These are phyloP conservation scores for Rhodofomes roseus DNA, from an alignment of 1,284 basidiomycete species.

Conservation along the genomic window DNA sequence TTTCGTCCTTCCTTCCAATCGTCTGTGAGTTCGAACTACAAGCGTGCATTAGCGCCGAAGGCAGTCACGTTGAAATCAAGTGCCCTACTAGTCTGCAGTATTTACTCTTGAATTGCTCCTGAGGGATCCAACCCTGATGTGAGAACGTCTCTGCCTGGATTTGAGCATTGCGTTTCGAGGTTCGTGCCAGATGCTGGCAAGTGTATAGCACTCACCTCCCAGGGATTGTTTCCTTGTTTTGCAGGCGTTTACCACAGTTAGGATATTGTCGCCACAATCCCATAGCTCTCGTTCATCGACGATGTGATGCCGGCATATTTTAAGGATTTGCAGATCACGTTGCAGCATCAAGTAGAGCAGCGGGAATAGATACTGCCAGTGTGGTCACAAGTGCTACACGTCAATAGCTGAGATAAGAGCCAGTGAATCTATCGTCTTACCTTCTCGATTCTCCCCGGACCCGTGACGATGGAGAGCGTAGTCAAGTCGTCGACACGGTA, in stretches of 20 bases:
- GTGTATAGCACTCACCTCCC: background rate
- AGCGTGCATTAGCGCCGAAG: background rate
- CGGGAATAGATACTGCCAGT: background rate
- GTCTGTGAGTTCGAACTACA: background rate
- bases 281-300: background rate
- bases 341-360: background rate
- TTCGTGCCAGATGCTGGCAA: no score
- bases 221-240: background rate
- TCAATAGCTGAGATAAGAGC: background rate
- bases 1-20: background rate
- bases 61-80: background rate
- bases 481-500: slow-evolving; percentile 24
- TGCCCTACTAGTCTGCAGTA: background rate
- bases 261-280: background rate
- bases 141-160: background rate
- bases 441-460: slow-evolving; percentile 20
- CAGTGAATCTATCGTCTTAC: slow-evolving; percentile 5
- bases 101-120: background rate
- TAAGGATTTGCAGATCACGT: background rate
- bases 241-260: background rate
- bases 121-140: background rate
- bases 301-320: background rate
- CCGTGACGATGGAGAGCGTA: slow-evolving; percentile 21
- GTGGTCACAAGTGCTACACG: background rate
- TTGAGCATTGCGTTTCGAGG: no score